Percentiles rank a stretch among this genome's conserved stretches.
Conservation (phyloP, 2,329 filamentous ascomycete genomes). For the Calonectria pseudoturangicola region DNA sequence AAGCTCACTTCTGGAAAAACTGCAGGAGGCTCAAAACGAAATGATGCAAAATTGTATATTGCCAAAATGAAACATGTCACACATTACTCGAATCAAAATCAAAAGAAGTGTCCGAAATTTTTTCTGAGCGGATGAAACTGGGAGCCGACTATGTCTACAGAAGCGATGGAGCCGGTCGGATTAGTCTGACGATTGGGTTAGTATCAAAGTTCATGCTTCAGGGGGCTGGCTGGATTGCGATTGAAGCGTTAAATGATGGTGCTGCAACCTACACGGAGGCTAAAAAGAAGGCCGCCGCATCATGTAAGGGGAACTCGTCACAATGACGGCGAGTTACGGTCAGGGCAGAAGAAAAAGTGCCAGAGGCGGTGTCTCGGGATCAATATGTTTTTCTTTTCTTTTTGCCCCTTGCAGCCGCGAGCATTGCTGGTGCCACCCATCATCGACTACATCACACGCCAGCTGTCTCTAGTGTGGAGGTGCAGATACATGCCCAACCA, state of each 20-base stretch:
- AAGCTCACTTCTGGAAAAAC: not conserved
- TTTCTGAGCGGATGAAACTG: not conserved
- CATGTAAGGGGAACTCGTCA: conserved; percentile 12
- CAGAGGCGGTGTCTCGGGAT: conserved; percentile 18
- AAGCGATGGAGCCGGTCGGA: not conserved
- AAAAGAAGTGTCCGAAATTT: not conserved
- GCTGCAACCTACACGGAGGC: conserved; percentile 12
- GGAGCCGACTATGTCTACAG: not conserved
- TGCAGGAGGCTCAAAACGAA: not conserved
- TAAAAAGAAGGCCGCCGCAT: conserved; percentile 1
- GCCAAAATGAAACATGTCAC: conserved; percentile 9
- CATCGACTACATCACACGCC: conserved; percentile 21
- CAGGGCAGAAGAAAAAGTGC: not conserved
- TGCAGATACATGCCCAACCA: conserved; percentile 22
- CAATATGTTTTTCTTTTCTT: conserved; percentile 20
- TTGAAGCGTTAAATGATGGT: conserved; percentile 1
- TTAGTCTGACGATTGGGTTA: conserved; percentile 14
- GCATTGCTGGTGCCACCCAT: conserved; percentile 8
- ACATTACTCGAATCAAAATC: conserved; percentile 8
- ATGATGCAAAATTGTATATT: not conserved
- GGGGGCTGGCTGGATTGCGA: conserved; percentile 25
- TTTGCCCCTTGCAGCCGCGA: conserved; percentile 20
- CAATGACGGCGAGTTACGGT: not conserved
- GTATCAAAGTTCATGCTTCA: conserved; percentile 37
- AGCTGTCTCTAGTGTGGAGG: conserved; percentile 19